Conservation (phyloP, 306 rosid species). For the Oxytropis ochrocephala region DNA sequence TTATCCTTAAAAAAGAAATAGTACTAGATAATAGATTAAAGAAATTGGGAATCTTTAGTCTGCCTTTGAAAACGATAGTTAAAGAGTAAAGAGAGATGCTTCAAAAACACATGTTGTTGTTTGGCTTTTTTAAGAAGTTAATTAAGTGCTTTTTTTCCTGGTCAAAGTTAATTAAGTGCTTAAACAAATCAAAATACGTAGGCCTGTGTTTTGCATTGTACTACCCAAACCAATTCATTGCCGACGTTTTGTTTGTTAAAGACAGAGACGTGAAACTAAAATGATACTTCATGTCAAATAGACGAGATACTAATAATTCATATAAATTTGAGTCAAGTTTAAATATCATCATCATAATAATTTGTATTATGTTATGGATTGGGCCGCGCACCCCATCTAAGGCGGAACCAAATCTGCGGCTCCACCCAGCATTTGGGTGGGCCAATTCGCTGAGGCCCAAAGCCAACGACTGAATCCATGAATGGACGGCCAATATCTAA, state of each 20-base stretch:
- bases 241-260: conserved; percentile 30
- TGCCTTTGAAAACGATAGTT: conserved; percentile 17
- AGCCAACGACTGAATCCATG: too few species aligned
- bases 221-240: background rate
- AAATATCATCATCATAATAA: too few species aligned
- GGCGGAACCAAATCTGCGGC: too few species aligned
- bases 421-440: too few species aligned
- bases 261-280: conserved; percentile 26
- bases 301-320: background rate
- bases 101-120: conserved; percentile 28
- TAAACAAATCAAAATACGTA: background rate
- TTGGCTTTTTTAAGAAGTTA: background rate
- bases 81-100: conserved; percentile 6
- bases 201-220: background rate
- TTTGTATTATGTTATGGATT: too few species aligned
- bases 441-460: too few species aligned
- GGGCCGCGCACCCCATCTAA: too few species aligned
- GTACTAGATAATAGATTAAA: background rate
- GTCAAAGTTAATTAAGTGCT: background rate
- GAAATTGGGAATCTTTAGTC: conserved; percentile 21
- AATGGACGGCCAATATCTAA: too few species aligned
- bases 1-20: background rate
- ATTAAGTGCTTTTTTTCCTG: background rate
- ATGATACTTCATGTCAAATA: background rate
- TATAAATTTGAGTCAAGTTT: background rate